Conservation (phyloP, 176 grass and related monocot genomes). For the Thinopyrum elongatum region DNA sequence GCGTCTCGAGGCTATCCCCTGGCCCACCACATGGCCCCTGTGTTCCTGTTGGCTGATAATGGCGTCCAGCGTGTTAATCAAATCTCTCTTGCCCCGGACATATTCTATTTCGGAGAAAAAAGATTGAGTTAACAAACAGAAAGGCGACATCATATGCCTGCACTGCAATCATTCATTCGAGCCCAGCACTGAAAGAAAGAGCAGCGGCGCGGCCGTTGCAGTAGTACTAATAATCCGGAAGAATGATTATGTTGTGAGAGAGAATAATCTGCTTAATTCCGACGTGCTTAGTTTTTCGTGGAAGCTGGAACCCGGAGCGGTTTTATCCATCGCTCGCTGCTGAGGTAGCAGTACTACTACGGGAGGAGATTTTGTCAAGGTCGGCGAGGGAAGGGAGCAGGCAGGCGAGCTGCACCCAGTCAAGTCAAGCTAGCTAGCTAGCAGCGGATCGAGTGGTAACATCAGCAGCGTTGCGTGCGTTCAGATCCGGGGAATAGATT, state of each 20-base stretch:
- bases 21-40: slow-evolving; percentile 26
- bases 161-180: slow-evolving; percentile 18
- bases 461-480: slow-evolving; percentile 7
- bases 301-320: background rate
- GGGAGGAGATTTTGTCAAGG: background rate
- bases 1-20: background rate
- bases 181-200: background rate
- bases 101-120: background rate
- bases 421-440: background rate
- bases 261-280: no score
- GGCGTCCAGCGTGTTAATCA: slow-evolving; percentile 9
- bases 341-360: background rate
- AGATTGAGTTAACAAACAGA: background rate
- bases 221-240: no score
- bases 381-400: background rate
- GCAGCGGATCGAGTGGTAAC: background rate
- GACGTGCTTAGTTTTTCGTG: background rate
- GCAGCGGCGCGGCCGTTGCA: background rate
- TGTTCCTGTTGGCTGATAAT: slow-evolving; percentile 25
- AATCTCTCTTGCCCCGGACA: background rate
- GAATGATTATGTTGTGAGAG: no score
- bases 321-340: background rate
- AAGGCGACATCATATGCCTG: background rate
- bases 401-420: background rate
- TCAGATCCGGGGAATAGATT: background rate